Base-by-base conservation (phyloP, 2,329 filamentous ascomycete species). In the Penicillium hesseltinei region DNA sequence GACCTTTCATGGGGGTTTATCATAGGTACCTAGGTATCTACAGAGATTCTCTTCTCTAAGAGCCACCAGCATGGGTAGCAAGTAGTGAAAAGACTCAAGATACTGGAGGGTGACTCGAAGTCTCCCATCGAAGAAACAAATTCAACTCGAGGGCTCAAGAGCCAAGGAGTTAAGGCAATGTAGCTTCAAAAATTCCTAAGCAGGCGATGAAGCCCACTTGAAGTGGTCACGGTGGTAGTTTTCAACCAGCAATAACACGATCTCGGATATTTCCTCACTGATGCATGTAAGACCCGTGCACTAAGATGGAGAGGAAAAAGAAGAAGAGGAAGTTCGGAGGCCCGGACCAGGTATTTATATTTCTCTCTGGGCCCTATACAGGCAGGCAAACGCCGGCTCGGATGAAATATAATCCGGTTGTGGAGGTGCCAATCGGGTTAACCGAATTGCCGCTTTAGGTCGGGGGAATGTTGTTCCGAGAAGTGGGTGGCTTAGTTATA, bases 231-330 rank as follows among this genome's bases (percentile, higher is more conserved):
- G 81, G 82, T 73, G 79, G 81, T 89, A 90, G 87, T 89, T 90
- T 89, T 89, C 88, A 90, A 90, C 87, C 89, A 91, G 88, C 88
- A 91, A 90, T 89, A 90, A 90, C 83, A 84, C 84, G 83, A 84
- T 85, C 87, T 91, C 89, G 85, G 89, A 91, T 86, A 84, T 86
- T 87, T 90, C 88, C 86, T 91, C 88, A 91, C 86, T 88, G 87
- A 84, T 85, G 87, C 84, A 84, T 86, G 83, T 90, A 88, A 88
- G 84, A 87, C 88, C 87, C 85, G 78, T 87, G 73, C 73, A 75
- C 73, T 67, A 74, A 71, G 73, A 75, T 75, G 68, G 54, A 68
- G 63, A 70, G 69, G 58, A 67, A 69, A 64, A 67, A 71, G 62
- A 71, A 73, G 68, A 63, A 39, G 23, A 35, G 46, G 54, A 68